phyloP scores from a whole-genome alignment of 2,329 filamentous ascomycete species.

The Penicillium sp. region DNA sequence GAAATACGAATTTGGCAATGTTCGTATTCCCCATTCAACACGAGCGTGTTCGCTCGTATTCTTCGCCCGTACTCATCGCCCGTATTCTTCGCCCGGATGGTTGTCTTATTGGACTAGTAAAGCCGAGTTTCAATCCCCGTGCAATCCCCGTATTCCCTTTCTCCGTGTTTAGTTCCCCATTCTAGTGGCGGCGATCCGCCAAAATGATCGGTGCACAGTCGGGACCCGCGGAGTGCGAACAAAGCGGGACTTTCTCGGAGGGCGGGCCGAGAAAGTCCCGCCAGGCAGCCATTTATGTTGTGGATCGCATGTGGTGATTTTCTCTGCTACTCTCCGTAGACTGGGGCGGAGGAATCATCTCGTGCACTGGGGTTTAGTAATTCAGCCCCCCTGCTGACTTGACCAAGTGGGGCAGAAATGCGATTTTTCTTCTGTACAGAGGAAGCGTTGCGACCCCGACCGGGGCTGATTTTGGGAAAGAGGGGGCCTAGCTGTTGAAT shows the following conservation, averaged over 20 bases:
- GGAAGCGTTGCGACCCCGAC: background rate
- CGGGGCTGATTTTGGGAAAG: background rate
- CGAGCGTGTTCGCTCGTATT: background rate
- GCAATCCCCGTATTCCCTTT: background rate
- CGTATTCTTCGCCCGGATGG: too few species aligned
- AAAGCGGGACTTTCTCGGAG: too few species aligned
- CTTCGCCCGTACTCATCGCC: too few species aligned
- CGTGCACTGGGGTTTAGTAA: too few species aligned
- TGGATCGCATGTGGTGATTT: too few species aligned
- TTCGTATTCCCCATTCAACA: background rate
- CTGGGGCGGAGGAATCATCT: too few species aligned
- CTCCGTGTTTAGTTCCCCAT: background rate
- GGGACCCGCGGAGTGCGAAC: background rate
- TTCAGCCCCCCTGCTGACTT: background rate
- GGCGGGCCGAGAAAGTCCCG: background rate
- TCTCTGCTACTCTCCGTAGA: too few species aligned
- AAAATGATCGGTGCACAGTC: background rate
- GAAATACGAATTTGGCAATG: background rate
- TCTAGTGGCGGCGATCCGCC: background rate
- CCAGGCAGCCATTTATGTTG: background rate
- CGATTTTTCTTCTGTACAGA: background rate
- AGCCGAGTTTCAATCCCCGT: background rate
- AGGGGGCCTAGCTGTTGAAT: background rate
- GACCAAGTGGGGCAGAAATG: background rate
- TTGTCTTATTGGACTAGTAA: too few species aligned